phyloP scores from a whole-genome alignment of 371 early-diverging fungal genomes.

The Apophysomyces variabilis region DNA sequence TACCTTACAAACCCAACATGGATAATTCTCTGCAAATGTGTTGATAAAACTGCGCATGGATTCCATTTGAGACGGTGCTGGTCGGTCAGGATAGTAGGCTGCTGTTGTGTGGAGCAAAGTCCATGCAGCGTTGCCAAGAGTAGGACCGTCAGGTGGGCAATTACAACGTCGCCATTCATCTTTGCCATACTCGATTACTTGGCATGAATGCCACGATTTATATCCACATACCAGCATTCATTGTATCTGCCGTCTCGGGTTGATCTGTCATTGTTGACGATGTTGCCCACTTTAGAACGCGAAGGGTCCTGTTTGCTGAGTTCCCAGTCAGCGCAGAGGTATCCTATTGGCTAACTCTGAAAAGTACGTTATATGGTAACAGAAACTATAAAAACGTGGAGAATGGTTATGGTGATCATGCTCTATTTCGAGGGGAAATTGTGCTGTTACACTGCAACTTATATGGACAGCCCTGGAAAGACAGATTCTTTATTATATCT shows the following conservation, averaged over 20 bases:
- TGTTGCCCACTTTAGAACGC: neutral
- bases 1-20: slow-evolving; percentile 89
- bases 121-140: slow-evolving; percentile 95
- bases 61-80: slow-evolving; percentile 77
- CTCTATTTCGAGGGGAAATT: too few species aligned
- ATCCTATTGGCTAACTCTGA: too few species aligned
- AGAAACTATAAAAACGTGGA: too few species aligned
- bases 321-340: too few species aligned
- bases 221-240: neutral
- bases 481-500: too few species aligned
- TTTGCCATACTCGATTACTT: neutral
- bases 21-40: slow-evolving; percentile 91
- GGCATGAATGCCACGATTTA: neutral
- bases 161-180: slow-evolving; percentile 53
- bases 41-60: slow-evolving; percentile 73
- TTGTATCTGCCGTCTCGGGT: neutral
- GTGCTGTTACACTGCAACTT: too few species aligned
- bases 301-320: neutral
- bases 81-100: slow-evolving; percentile 94
- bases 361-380: too few species aligned
- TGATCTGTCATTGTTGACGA: slow-evolving; percentile 1
- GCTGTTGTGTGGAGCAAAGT: slow-evolving; percentile 98
- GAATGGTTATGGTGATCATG: too few species aligned
- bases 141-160: slow-evolving; percentile 89
- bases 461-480: too few species aligned